A percentile compares a stretch with the other conserved stretches of the same genome.
Conservation (phyloP, 306 rosid species). For the Aeschynomene evenia region DNA sequence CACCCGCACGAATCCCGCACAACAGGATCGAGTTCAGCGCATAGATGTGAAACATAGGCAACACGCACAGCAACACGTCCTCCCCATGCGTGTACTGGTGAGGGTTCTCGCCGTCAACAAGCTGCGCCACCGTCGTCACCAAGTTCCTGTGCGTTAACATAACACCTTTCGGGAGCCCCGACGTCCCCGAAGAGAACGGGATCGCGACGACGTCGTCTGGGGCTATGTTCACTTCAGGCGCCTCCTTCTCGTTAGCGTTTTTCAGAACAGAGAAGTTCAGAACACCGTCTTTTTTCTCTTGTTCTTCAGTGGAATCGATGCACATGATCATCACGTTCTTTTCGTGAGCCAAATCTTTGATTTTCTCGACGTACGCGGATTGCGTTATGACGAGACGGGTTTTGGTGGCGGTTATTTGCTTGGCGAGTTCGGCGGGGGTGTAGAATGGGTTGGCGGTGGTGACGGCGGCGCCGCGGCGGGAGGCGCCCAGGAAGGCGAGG, state of each 20-base stretch:
- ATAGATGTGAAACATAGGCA: constrained; percentile 81
- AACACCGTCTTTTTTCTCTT: background rate
- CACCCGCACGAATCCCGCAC: constrained; percentile 68
- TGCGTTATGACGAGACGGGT: constrained; percentile 56
- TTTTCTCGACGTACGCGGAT: constrained; percentile 43
- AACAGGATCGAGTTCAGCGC: constrained; percentile 67
- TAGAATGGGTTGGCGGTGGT: constrained; percentile 76
- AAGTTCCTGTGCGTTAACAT: constrained; percentile 67
- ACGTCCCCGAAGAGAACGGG: constrained; percentile 79
- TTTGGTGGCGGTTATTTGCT: constrained; percentile 54
- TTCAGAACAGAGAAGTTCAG: constrained; percentile 38
- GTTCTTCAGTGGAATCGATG: constrained; percentile 22
- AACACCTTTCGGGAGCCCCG: constrained; percentile 75
- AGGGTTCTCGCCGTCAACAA: constrained; percentile 78
- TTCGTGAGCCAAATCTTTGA: constrained; percentile 34
- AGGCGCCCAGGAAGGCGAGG: constrained; percentile 70
- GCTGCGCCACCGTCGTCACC: constrained; percentile 69
- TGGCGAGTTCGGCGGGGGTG: constrained; percentile 57
- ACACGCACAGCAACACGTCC: constrained; percentile 73
- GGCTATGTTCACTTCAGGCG: constrained; percentile 51
- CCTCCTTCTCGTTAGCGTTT: constrained; percentile 43
- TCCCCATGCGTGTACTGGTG: constrained; percentile 47
- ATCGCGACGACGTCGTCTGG: constrained; percentile 76
- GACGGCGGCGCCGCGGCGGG: constrained; percentile 51
- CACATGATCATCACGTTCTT: constrained; percentile 38